Evolutionary conservation across 192 early-diverging fungal species (phyloP).

Genomic region (Spinellus fusiger): DNA sequence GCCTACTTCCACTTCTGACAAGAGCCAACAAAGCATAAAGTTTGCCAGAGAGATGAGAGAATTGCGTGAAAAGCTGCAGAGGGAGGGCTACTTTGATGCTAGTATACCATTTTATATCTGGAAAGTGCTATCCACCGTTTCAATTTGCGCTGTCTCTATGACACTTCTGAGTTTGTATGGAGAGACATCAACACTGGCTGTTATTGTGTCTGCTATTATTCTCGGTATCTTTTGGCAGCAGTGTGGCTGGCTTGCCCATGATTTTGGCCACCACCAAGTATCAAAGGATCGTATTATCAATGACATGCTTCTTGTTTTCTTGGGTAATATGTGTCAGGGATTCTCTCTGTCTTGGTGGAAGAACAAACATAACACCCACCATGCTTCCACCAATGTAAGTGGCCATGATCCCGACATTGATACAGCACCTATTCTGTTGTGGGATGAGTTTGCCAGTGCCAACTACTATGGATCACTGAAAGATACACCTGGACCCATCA

Average conservation of each 20-base stretch:
- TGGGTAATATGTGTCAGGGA: slow-evolving; percentile 72
- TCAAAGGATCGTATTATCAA: slow-evolving; percentile 62
- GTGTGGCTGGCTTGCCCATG: slow-evolving; percentile 79
- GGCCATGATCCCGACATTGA: slow-evolving; percentile 79
- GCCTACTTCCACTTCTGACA: slow-evolving; percentile 1
- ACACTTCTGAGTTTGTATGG: slow-evolving; percentile 46
- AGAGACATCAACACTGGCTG: slow-evolving; percentile 43
- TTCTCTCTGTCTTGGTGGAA: slow-evolving; percentile 84
- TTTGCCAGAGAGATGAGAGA: slow-evolving; percentile 62
- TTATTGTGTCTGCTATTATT: slow-evolving; percentile 48
- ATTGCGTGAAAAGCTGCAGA: slow-evolving; percentile 44
- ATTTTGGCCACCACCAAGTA: slow-evolving; percentile 77
- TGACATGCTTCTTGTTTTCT: slow-evolving; percentile 57
- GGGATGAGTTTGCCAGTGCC: slow-evolving; percentile 59
- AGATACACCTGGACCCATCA: slow-evolving; percentile 40
- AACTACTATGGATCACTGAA: slow-evolving; percentile 41
- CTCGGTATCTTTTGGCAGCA: slow-evolving; percentile 80
- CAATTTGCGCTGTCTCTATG: slow-evolving; percentile 42
- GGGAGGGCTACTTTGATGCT: slow-evolving; percentile 56
- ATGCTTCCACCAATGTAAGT: slow-evolving; percentile 75
- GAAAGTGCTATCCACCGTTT: slow-evolving; percentile 53
- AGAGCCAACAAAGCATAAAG: slow-evolving; percentile 36
- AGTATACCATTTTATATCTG: slow-evolving; percentile 63
- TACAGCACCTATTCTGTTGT: slow-evolving; percentile 75
- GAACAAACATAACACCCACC: slow-evolving; percentile 86